phyloP scores from a whole-genome alignment of 1,284 basidiomycete genomes.

The Boletus sp. region DNA sequence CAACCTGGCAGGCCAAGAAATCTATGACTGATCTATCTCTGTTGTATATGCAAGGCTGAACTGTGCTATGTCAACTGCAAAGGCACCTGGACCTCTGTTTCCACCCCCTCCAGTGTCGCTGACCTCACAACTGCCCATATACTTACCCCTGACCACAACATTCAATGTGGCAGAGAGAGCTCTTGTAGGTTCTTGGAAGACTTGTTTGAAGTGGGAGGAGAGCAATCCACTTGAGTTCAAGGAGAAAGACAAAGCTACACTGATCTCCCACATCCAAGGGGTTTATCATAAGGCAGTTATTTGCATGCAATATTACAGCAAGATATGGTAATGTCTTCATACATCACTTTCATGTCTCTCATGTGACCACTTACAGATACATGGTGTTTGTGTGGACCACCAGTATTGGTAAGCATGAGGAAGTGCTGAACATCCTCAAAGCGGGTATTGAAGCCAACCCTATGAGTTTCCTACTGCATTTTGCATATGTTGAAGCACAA shows the following conservation, averaged over 20 bases:
- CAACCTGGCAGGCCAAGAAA: constrained; percentile 75
- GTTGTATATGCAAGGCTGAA: constrained; percentile 91
- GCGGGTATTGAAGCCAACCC: constrained; percentile 89
- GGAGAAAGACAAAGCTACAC: constrained; percentile 70
- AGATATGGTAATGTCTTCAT: constrained; percentile 73
- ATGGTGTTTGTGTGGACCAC: constrained; percentile 85
- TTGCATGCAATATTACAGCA: constrained; percentile 91
- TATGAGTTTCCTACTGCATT: constrained; percentile 81
- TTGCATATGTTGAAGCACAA: constrained; percentile 83
- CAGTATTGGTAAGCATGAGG: constrained; percentile 75
- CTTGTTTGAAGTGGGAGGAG: constrained; percentile 96
- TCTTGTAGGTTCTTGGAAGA: constrained; percentile 83
- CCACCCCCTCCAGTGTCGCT: constrained; percentile 48
- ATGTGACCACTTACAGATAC: constrained; percentile 57
- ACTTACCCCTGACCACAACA: constrained; percentile 71
- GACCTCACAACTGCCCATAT: constrained; percentile 45
- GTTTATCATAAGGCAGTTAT: constrained; percentile 89
- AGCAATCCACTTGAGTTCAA: constrained; percentile 91
- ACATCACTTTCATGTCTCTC: constrained; percentile 8
- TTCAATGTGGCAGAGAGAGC: constrained; percentile 74
- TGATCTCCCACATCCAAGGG: constrained; percentile 73
- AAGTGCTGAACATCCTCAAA: constrained; percentile 79
- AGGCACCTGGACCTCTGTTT: constrained; percentile 68
- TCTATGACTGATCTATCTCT: constrained; percentile 85
- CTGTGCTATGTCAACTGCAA: constrained; percentile 82